Base-by-base conservation (phyloP, 495 filamentous ascomycete species). In the Hypoxylon lienhwacheense region DNA sequence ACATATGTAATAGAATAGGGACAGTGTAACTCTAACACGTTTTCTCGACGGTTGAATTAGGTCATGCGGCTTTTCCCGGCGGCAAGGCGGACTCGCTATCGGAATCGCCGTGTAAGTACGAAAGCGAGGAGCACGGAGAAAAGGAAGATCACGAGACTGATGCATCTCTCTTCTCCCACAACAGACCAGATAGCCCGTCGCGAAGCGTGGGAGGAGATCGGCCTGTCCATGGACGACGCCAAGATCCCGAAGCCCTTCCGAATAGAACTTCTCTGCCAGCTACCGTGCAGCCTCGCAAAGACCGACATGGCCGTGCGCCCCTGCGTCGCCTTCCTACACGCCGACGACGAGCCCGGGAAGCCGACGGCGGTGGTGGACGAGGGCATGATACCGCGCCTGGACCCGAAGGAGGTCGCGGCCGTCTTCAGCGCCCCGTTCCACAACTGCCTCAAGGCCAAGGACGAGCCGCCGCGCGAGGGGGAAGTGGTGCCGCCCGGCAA, bases 181-280 rank as follows among this genome's bases (percentile, higher is more conserved):
- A 66, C 78, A 67, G 84, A 87, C 67, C 77, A 88, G 65, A 93
- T 90, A 36, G 89, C 91, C 16, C 84, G 90, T 14, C 82, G 91
- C 65, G 91, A 96, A 78, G 90, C 91, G 8, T 84, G 77, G 64
- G 91, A 96, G 64, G 91, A 96, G 70, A 95, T 96, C 66, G 91
- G 91, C 1, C 81, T 96, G 0, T 86, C 91, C 5, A 75, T 81
- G 42, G 79, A 83, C 58, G 74, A 82, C 61, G 61, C 71, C 32
- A 74, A 78, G 46, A 73, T 93, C 8, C 87, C 86, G 0, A 56
- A 69, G 0, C 87, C 87, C 3, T 95, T 93, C 71, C 65, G 75
- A 40, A 84, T 95, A 59, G 89, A 95, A 68, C 87, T 90, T 53
- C 81, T 97, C 44, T 89, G 88, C 70, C 83, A 89, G 68, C 76